phyloP scores from a whole-genome alignment of 2,329 filamentous ascomycete species.

The Geosmithia morbida region DNA sequence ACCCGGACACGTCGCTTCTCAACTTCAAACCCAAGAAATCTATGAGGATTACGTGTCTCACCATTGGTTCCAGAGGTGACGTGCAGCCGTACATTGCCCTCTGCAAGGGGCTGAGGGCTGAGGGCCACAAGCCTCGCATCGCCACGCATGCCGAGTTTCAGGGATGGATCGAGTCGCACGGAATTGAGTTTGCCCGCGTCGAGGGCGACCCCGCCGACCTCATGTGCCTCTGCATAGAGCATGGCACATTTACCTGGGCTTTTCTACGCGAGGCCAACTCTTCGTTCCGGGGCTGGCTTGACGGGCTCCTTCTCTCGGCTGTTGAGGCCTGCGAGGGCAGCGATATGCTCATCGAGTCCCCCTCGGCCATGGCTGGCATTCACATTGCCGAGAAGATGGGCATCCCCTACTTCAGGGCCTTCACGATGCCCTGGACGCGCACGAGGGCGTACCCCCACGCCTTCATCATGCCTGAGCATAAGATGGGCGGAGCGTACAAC shows the following conservation, averaged over 20 bases:
- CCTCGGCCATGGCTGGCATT: slow-evolving; percentile 93
- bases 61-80: slow-evolving; percentile 89
- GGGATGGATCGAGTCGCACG: slow-evolving; percentile 78
- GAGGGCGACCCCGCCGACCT: slow-evolving; percentile 86
- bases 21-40: slow-evolving; percentile 78
- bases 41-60: slow-evolving; percentile 79
- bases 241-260: slow-evolving; percentile 89
- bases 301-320: slow-evolving; percentile 68
- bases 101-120: slow-evolving; percentile 76
- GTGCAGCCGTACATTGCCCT: slow-evolving; percentile 96
- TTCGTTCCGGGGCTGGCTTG: slow-evolving; percentile 90
- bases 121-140: slow-evolving; percentile 77
- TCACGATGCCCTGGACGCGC: slow-evolving; percentile 97
- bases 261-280: slow-evolving; percentile 79
- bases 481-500: slow-evolving; percentile 92
- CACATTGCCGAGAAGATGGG: slow-evolving; percentile 88
- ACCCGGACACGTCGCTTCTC: slow-evolving; percentile 78
- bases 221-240: slow-evolving; percentile 91
- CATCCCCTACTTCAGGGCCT: slow-evolving; percentile 93
- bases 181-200: slow-evolving; percentile 81
- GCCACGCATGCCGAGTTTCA: slow-evolving; percentile 88
- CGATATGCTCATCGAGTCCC: slow-evolving; percentile 87
- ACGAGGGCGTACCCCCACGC: slow-evolving; percentile 94
- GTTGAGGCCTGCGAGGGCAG: slow-evolving; percentile 75
- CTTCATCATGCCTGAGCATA: slow-evolving; percentile 83